Conservation (phyloP, 2,329 filamentous ascomycete species). For the Colletotrichum liriopes region DNA sequence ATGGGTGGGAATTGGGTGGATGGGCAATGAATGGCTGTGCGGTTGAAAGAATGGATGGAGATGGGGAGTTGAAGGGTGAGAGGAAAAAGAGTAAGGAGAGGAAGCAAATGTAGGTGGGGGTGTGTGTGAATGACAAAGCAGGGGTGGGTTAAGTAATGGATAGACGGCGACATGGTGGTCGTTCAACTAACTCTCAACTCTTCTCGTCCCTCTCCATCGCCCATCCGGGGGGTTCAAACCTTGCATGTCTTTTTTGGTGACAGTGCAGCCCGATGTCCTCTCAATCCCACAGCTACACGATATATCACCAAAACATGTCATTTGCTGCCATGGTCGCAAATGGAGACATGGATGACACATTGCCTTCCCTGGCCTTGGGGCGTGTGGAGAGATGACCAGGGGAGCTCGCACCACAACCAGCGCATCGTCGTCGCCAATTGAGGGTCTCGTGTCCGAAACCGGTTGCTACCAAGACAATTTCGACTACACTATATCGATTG, state of each 20-base stretch:
- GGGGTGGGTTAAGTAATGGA: conserved; percentile 1
- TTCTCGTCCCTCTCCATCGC: background rate
- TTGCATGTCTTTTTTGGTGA: background rate
- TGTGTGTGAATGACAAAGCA: background rate
- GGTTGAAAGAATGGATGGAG: conserved; percentile 11
- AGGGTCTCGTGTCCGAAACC: background rate
- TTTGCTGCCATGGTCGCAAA: background rate
- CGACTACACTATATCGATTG: background rate
- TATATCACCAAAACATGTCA: conserved; percentile 7
- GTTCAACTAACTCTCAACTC: background rate
- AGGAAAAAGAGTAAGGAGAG: background rate
- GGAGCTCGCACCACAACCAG: background rate
- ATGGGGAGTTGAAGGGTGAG: background rate
- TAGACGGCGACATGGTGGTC: background rate
- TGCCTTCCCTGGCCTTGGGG: background rate
- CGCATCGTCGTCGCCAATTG: background rate
- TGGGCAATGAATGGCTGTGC: conserved; percentile 13
- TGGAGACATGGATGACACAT: conserved; percentile 7
- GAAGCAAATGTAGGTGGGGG: background rate
- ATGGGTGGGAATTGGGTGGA: conserved; percentile 23
- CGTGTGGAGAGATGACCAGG: background rate
- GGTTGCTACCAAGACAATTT: background rate
- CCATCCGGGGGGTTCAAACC: background rate
- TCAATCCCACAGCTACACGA: background rate
- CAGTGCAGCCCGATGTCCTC: conserved; percentile 2